Conservation (phyloP, 345 rosid genomes). For the Citrus mangshanensis region DNA sequence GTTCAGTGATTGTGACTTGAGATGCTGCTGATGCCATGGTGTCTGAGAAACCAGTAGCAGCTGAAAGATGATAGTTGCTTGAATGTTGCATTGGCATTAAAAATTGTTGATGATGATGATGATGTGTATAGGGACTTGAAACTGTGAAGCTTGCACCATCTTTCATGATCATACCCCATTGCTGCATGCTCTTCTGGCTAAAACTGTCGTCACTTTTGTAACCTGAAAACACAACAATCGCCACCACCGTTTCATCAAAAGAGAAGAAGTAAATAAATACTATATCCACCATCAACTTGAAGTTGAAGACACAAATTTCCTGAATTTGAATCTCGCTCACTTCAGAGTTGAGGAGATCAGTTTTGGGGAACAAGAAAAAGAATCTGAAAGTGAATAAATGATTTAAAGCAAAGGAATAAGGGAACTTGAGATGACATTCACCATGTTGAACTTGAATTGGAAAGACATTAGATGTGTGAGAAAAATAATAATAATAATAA, state of each 20-base stretch:
- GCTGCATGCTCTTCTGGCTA: constrained; percentile 12
- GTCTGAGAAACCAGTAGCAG: constrained; percentile 21
- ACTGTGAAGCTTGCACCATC: constrained; percentile 23
- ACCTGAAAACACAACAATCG: constrained; percentile 26
- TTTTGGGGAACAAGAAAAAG: neutral
- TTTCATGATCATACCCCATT: constrained; percentile 17
- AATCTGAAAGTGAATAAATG: neutral
- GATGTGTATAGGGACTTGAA: constrained; percentile 12
- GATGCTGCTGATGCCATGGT: constrained; percentile 37
- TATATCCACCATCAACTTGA: neutral
- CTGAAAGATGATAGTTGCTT: constrained; percentile 23
- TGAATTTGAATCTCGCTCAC: too few species aligned
- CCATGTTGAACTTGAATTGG: constrained; percentile 1
- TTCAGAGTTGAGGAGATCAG: too few species aligned
- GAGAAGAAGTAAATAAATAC: too few species aligned
- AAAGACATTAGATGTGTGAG: neutral
- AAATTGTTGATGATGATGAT: constrained; percentile 10
- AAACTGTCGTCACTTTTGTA: constrained; percentile 23
- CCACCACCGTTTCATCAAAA: neutral
- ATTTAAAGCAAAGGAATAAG: neutral
- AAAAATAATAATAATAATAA: neutral
- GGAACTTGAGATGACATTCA: neutral
- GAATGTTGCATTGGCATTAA: constrained; percentile 29
- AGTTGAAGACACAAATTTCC: too few species aligned
- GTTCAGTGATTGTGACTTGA: constrained; percentile 40